Percentiles rank a stretch among this genome's conserved stretches.
Evolutionary conservation across 1,139 yeast genomes (phyloP).

Genomic region (Taphrina pruni): DNA sequence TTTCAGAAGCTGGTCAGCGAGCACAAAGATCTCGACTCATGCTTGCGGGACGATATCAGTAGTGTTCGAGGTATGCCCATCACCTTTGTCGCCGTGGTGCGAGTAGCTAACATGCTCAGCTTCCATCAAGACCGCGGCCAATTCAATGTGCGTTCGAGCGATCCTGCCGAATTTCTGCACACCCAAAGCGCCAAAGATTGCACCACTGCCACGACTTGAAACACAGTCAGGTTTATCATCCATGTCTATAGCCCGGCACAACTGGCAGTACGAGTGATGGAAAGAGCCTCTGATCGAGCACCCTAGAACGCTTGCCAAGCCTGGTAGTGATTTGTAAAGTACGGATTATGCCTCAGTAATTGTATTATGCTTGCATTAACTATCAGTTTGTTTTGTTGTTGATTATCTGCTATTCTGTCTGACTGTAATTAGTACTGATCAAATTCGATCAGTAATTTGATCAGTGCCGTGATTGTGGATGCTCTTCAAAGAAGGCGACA

Average conservation of each 20-base stretch:
- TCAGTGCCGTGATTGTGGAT: not conserved
- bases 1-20: conserved; percentile 1
- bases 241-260: not conserved
- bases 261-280: conserved; percentile 10
- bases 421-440: not conserved
- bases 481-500: not conserved
- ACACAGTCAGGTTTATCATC: not conserved
- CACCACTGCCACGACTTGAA: not conserved
- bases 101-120: not conserved
- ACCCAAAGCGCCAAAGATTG: conserved; percentile 5
- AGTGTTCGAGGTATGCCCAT: not conserved
- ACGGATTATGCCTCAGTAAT: conserved; percentile 1
- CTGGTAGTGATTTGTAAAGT: not conserved
- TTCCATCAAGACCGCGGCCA: conserved; percentile 21
- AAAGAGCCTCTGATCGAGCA: too few species aligned
- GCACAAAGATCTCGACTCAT: not conserved
- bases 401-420: not conserved
- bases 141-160: conserved; percentile 24
- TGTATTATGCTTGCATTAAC: not conserved
- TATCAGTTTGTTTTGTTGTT: not conserved
- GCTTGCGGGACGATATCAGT: not conserved
- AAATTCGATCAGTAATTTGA: not conserved
- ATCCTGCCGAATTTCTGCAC: conserved; percentile 10
- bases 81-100: not conserved
- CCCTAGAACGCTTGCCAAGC: not conserved